A percentile compares a stretch with the other conserved stretches of the same genome.
These are phyloP conservation scores for Mediolabrus comicus DNA, from an alignment of 108 stramenopile species.

Conservation along the genomic window DNA sequence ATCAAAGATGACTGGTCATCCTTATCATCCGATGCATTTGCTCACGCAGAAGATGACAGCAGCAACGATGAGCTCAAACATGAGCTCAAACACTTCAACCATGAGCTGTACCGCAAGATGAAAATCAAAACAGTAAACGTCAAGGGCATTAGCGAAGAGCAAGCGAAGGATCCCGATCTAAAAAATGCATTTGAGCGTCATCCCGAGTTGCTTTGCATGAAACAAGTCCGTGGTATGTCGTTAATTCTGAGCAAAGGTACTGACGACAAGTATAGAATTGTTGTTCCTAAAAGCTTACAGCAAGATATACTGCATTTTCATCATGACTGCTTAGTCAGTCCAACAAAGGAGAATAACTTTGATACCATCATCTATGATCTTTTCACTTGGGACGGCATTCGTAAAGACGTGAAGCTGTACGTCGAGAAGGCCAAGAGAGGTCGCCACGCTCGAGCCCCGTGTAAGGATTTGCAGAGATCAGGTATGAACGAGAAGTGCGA, in stretches of 20 bases:
- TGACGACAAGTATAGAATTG: background rate
- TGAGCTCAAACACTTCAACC: background rate
- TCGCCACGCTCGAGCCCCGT: no score
- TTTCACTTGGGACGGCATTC: background rate
- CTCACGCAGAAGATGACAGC: background rate
- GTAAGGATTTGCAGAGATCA: no score
- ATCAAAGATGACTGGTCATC: background rate
- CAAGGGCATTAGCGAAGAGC: background rate
- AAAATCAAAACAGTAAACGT: background rate
- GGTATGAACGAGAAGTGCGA: background rate
- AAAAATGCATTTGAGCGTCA: background rate
- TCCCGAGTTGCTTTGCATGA: background rate
- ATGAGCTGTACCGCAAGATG: background rate
- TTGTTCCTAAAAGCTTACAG: background rate
- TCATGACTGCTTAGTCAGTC: background rate
- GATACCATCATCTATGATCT: background rate
- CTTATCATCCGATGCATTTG: background rate
- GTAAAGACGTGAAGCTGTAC: background rate
- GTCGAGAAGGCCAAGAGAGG: background rate
- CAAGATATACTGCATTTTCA: background rate
- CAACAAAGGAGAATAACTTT: background rate
- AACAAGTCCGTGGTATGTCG: background rate
- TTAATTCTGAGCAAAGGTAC: background rate
- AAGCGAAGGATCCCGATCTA: background rate
- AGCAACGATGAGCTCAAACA: no score